phyloP scores from a whole-genome alignment of 2,329 filamentous ascomycete genomes.

The Gnomoniopsis sp. region DNA sequence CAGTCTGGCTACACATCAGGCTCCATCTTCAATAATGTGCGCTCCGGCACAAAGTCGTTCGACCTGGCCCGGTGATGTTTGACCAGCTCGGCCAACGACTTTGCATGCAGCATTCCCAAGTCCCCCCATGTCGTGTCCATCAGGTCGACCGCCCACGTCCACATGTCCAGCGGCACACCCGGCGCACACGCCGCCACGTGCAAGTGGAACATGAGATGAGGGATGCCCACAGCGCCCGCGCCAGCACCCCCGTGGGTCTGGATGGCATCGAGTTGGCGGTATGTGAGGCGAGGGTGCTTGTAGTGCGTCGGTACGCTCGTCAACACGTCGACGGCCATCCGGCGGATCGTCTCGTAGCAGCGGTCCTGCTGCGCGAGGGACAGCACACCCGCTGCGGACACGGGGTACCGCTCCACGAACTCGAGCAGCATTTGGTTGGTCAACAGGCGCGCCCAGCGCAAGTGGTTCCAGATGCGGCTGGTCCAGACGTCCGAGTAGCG shows the following conservation, averaged over 20 bases:
- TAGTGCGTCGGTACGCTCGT: constrained; percentile 48
- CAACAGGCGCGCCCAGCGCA: constrained; percentile 55
- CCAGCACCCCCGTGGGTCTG: constrained; percentile 36
- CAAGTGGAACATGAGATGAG: constrained; percentile 46
- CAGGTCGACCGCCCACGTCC: constrained; percentile 41
- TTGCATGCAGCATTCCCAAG: constrained; percentile 50
- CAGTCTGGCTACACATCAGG: background rate
- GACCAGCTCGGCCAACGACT: constrained; percentile 36
- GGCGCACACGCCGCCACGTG: constrained; percentile 45
- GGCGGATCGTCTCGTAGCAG: constrained; percentile 32
- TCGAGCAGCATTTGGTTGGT: constrained; percentile 47
- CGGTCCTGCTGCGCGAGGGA: constrained; percentile 27
- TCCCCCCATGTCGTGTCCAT: constrained; percentile 48
- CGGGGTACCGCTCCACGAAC: constrained; percentile 34
- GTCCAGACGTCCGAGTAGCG: constrained; percentile 51
- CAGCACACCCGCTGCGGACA: constrained; percentile 28
- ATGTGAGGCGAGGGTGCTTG: constrained; percentile 43
- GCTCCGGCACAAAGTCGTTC: constrained; percentile 15
- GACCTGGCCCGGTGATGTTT: constrained; percentile 21
- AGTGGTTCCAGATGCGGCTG: constrained; percentile 56
- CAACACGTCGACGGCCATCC: constrained; percentile 41
- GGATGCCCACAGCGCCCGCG: constrained; percentile 45
- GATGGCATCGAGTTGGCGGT: constrained; percentile 26
- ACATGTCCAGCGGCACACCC: constrained; percentile 38
- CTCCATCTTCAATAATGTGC: constrained; percentile 14